Evolutionary conservation across 768 basidiomycete species (phyloP).

Genomic region (Fibroporia radiculosa): DNA sequence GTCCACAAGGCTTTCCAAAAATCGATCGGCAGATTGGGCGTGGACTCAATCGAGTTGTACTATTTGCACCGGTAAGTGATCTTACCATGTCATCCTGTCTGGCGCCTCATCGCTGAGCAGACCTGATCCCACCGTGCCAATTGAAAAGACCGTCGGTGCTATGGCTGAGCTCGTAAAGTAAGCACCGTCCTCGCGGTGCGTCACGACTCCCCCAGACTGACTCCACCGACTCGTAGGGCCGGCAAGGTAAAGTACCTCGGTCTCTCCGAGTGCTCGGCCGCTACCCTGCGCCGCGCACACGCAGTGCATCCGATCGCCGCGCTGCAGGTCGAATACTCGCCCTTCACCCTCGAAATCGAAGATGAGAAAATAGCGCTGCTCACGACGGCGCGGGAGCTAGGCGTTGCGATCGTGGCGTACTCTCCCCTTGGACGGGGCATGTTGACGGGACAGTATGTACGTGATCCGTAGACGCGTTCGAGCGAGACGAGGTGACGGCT

Average conservation of each 20-base stretch:
- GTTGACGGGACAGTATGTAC: conserved; percentile 19
- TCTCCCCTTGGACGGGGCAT: conserved; percentile 27
- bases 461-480: conserved; percentile 16
- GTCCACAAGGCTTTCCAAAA: conserved; percentile 28
- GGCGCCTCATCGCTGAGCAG: conserved; percentile 22
- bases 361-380: conserved; percentile 30
- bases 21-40: conserved; percentile 31
- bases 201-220: neutral
- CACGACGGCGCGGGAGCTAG: conserved; percentile 33
- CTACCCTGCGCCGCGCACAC: conserved; percentile 21
- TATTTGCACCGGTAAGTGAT: conserved; percentile 28
- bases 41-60: conserved; percentile 31
- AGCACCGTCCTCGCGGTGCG: neutral
- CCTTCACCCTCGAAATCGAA: conserved; percentile 38
- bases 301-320: conserved; percentile 38
- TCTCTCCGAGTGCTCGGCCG: conserved; percentile 22
- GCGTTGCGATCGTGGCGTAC: conserved; percentile 40
- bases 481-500: conserved; percentile 14
- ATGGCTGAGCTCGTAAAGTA: conserved; percentile 23
- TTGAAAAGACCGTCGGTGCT: conserved; percentile 18
- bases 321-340: conserved; percentile 37
- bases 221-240: conserved; percentile 12
- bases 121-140: conserved; percentile 16
- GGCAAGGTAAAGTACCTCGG: conserved; percentile 21
- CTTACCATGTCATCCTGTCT: neutral